A percentile compares a stretch with the other conserved stretches of the same genome.
Conservation (phyloP, 2,329 filamentous ascomycete species). For the Chaetomiaceae sp. region DNA sequence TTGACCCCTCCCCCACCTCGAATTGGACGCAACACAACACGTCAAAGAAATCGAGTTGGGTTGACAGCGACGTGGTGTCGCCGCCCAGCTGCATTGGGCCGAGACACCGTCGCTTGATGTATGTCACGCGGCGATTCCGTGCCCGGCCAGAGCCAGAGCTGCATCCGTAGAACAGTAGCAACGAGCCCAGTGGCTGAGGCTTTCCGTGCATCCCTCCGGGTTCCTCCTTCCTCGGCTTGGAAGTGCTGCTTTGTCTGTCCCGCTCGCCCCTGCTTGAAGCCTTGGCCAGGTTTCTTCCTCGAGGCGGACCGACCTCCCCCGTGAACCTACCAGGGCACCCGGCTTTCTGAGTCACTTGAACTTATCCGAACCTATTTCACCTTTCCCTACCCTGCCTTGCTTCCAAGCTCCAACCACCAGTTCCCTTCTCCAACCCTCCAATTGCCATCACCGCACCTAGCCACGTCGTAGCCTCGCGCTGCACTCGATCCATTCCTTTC, state of each 20-base stretch:
- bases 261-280: background rate
- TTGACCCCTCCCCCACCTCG: slow-evolving; percentile 19
- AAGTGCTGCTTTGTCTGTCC: slow-evolving; percentile 2
- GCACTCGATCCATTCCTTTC: background rate
- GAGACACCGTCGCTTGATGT: background rate
- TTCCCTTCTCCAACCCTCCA: background rate
- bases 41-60: background rate
- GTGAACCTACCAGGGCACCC: slow-evolving; percentile 9
- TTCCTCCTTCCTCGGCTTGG: too few species aligned
- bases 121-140: background rate
- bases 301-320: slow-evolving; percentile 12
- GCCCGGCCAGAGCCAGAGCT: too few species aligned
- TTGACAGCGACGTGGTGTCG: background rate
- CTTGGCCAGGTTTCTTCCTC: background rate
- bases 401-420: background rate
- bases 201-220: too few species aligned
- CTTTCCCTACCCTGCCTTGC: background rate
- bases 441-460: background rate
- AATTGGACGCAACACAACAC: background rate
- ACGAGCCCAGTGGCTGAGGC: too few species aligned
- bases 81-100: too few species aligned
- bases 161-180: too few species aligned
- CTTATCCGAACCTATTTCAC: slow-evolving; percentile 5
- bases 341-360: slow-evolving; percentile 14
- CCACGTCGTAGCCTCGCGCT: background rate